Conservation (phyloP, 306 rosid species). For the Myrica gale region DNA sequence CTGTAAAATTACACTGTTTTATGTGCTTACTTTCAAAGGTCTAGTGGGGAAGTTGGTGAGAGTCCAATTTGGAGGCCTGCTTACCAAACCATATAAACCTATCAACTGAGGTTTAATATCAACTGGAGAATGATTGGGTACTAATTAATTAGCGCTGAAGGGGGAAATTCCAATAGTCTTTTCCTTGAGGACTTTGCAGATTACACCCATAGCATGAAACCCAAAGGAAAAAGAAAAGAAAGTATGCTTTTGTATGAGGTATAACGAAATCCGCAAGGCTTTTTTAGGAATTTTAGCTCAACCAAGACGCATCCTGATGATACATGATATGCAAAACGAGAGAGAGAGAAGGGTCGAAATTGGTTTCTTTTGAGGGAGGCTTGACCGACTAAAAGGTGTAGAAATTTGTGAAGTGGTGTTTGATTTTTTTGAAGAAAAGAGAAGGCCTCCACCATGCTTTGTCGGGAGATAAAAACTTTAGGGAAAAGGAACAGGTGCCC, state of each 20-base stretch:
- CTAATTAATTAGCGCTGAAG: not conserved
- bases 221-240: not conserved
- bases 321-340: slow-evolving; percentile 21
- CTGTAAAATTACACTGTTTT: not conserved
- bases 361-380: slow-evolving; percentile 41
- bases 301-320: not conserved
- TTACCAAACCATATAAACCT: not conserved
- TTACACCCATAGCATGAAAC: not conserved
- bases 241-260: slow-evolving; percentile 1
- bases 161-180: not conserved
- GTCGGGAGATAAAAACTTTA: slow-evolving; percentile 46
- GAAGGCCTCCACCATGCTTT: slow-evolving; percentile 55
- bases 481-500: slow-evolving; percentile 28
- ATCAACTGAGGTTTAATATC: slow-evolving; percentile 1
- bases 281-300: slow-evolving; percentile 28
- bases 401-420: slow-evolving; percentile 27
- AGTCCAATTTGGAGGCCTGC: slow-evolving; percentile 19
- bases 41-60: slow-evolving; percentile 15
- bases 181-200: not conserved
- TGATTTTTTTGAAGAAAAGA: slow-evolving; percentile 41
- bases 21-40: not conserved
- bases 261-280: not conserved
- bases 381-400: slow-evolving; percentile 40
- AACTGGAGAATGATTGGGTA: slow-evolving; percentile 16
- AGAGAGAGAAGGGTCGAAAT: slow-evolving; percentile 27